Evolutionary conservation across 371 early-diverging fungal genomes (phyloP).

Genomic region (Smittium mucronatum): DNA sequence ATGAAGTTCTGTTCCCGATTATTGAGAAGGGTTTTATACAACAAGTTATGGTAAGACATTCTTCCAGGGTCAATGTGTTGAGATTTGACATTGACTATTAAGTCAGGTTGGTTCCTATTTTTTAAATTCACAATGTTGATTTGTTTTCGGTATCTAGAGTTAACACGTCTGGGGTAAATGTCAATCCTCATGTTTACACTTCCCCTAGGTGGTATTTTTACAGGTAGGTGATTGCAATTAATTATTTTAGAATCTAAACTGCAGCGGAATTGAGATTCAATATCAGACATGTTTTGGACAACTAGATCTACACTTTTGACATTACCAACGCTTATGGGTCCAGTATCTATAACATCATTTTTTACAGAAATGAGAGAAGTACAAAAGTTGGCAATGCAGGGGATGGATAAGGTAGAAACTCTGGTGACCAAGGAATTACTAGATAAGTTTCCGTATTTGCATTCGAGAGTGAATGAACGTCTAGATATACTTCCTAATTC

Average conservation of each 20-base stretch:
- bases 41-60: constrained; percentile 90
- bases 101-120: constrained; percentile 72
- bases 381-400: constrained; percentile 82
- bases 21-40: constrained; percentile 80
- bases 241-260: constrained; percentile 86
- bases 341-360: constrained; percentile 78
- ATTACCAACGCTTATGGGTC: constrained; percentile 88
- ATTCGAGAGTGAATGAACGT: constrained; percentile 61
- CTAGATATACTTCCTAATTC: constrained; percentile 63
- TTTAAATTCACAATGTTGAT: constrained; percentile 80
- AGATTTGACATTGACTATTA: constrained; percentile 79
- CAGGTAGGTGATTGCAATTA: constrained; percentile 58
- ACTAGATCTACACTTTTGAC: constrained; percentile 71
- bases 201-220: constrained; percentile 69
- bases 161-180: constrained; percentile 94
- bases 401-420: constrained; percentile 56
- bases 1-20: constrained; percentile 81
- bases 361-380: constrained; percentile 82
- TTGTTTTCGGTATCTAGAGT: constrained; percentile 93
- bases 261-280: constrained; percentile 72
- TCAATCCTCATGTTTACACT: constrained; percentile 78
- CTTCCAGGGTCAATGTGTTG: constrained; percentile 90
- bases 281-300: constrained; percentile 76
- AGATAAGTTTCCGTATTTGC: constrained; percentile 34
- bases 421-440: constrained; percentile 20